Conservation (phyloP, 257 asterid species). For the Dorcoceras hygrometricum region DNA sequence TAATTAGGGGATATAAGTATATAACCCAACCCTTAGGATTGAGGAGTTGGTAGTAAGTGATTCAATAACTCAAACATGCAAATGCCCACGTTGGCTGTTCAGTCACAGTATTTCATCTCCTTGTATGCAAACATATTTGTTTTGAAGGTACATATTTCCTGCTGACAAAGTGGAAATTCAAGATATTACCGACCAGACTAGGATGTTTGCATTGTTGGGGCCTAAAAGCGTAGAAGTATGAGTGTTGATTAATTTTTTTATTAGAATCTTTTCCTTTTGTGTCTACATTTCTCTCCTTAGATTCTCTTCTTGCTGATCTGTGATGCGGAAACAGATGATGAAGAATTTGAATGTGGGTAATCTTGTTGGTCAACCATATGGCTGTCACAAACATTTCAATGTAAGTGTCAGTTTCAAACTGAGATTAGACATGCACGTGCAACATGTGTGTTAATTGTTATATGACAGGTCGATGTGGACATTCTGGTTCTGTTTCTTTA, state of each 20-base stretch:
- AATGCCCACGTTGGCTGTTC: not conserved
- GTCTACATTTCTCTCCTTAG: conserved; percentile 23
- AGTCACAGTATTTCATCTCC: conserved; percentile 13
- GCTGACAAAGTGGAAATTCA: conserved; percentile 91
- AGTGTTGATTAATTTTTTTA: conserved; percentile 20
- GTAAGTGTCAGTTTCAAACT: conserved; percentile 37
- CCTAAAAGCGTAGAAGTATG: conserved; percentile 73
- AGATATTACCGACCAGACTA: conserved; percentile 73
- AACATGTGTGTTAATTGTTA: too few relatives aligned
- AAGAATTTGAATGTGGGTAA: conserved; percentile 68
- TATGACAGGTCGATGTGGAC: too few relatives aligned
- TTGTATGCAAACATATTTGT: conserved; percentile 19
- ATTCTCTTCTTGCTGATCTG: conserved; percentile 23
- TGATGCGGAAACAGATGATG: conserved; percentile 60
- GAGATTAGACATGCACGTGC: not conserved
- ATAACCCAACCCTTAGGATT: conserved; percentile 8
- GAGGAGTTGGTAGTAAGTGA: conserved; percentile 3
- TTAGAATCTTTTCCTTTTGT: conserved; percentile 18
- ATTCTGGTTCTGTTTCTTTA: too few relatives aligned
- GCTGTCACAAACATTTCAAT: conserved; percentile 81
- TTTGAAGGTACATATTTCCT: conserved; percentile 78
- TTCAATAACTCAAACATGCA: not conserved
- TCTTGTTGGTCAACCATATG: conserved; percentile 82
- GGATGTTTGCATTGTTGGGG: conserved; percentile 76
- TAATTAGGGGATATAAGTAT: not conserved